Evolutionary conservation across 495 filamentous ascomycete species (phyloP), one percentile per base, ranked within the genome.

Genomic region (Sporormia fimetaria): DNA sequence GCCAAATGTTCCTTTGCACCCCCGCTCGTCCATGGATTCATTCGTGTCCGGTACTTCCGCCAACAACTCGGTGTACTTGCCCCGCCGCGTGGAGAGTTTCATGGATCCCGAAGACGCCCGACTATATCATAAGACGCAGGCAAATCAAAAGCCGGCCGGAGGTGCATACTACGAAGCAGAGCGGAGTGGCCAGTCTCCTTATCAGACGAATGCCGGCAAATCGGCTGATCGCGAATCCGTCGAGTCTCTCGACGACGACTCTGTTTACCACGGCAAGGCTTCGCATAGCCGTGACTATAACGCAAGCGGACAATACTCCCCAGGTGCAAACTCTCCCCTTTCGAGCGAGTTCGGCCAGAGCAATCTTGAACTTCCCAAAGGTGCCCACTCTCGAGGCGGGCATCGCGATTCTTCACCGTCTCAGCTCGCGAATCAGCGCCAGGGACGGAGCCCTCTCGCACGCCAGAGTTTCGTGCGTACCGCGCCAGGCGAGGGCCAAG

Each of bases 51-150:
- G 61, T 0, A 69, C 67, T 11, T 80, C 73, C 3, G 72, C 65
- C 2, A 67, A 60, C 30, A 75, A 75, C 44, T 81, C 78, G 0
- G 67, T 90, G 15, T 80, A 77, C 49, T 58, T 83, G 52, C 86
- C 87, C 2, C 70, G 74, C 15, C 73, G 78, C 25, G 81, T 94
- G 6, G 88, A 94, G 47, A 85, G 74, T 56, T 71, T 93, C 49
- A 81, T 90, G 75, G 79, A 47, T 52, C 54, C 53, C 20, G 52
- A 58, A 38, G 58, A 63, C 29, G 51, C 52, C 1, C 48, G 33
- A 9, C 18, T 44, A 2, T 61, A 59, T 37, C 54, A 55, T 28
- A 47, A 48, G 25, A 33, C 42, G 0, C 55, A 56, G 35, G 54
- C 48, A 9, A n/a, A 33, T 6, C 58, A 62, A 33, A 40, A 39